Conservation (phyloP, 192 early-diverging fungal genomes). For the Podila clonocystis region DNA sequence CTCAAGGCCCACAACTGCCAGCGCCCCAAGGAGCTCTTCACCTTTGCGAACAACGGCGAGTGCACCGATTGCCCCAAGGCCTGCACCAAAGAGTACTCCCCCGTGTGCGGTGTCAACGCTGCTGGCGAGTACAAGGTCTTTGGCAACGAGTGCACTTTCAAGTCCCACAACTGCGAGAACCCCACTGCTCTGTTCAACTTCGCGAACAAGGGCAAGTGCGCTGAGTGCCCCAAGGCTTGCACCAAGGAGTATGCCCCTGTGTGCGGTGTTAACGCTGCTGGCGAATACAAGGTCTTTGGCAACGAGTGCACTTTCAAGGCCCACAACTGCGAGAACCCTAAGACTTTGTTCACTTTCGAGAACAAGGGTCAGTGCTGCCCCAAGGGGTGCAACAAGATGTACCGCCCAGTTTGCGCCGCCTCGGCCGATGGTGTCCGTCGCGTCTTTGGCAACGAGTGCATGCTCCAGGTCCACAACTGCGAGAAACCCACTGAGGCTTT, state of each 20-base stretch:
- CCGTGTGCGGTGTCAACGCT: background rate
- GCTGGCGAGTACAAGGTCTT: background rate
- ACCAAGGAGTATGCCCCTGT: background rate
- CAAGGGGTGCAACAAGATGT: no score
- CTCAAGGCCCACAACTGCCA: conserved; percentile 1
- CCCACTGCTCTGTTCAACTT: background rate
- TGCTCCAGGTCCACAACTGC: background rate
- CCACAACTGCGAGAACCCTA: conserved; percentile 1
- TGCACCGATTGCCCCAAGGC: background rate
- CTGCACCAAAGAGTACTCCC: background rate
- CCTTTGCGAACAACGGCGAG: background rate
- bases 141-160: conserved; percentile 5
- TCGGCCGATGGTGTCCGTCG: no score
- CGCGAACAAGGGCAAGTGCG: background rate
- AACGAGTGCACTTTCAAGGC: background rate
- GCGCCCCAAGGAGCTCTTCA: background rate
- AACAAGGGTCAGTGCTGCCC: background rate
- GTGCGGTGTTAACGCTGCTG: background rate
- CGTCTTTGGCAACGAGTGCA: background rate
- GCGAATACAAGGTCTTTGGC: background rate
- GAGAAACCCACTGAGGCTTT: background rate
- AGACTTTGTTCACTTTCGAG: background rate
- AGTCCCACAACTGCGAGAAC: background rate
- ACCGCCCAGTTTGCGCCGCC: no score
- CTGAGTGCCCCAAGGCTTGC: background rate